Percentiles rank a stretch among this genome's conserved stretches.
Evolutionary conservation across 441 rosid species (phyloP).

Genomic region (Populus hybrid): DNA sequence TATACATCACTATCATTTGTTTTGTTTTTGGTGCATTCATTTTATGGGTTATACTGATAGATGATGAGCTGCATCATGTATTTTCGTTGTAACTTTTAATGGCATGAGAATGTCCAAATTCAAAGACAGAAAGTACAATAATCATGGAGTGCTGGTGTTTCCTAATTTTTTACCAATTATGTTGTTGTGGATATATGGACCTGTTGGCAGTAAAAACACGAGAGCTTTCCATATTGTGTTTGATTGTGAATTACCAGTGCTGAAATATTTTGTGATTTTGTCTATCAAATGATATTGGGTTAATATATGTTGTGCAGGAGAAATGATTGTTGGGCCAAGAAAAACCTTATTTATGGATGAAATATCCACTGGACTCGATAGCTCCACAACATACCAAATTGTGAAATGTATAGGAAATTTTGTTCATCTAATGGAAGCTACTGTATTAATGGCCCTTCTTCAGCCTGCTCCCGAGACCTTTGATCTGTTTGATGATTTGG

Average conservation of each 20-base stretch:
- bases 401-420: conserved; percentile 77
- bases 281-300: background rate
- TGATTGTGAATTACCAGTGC: background rate
- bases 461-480: conserved; percentile 98
- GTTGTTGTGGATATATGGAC: background rate
- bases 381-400: conserved; percentile 35
- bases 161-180: background rate
- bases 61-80: background rate
- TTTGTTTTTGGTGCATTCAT: background rate
- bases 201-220: background rate
- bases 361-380: conserved; percentile 79
- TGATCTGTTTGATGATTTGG: conserved; percentile 80
- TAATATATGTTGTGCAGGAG: conserved; percentile 47
- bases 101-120: background rate
- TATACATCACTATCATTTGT: background rate
- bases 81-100: background rate
- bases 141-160: background rate
- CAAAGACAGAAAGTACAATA: background rate
- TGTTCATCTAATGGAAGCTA: conserved; percentile 86
- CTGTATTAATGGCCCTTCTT: conserved; percentile 89
- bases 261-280: background rate
- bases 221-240: background rate
- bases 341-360: conserved; percentile 96
- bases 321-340: conserved; percentile 93
- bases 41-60: background rate